phyloP scores from a whole-genome alignment of 225 moss, liverwort and hornwort species.

The Pseudisothecium myosuroides region DNA sequence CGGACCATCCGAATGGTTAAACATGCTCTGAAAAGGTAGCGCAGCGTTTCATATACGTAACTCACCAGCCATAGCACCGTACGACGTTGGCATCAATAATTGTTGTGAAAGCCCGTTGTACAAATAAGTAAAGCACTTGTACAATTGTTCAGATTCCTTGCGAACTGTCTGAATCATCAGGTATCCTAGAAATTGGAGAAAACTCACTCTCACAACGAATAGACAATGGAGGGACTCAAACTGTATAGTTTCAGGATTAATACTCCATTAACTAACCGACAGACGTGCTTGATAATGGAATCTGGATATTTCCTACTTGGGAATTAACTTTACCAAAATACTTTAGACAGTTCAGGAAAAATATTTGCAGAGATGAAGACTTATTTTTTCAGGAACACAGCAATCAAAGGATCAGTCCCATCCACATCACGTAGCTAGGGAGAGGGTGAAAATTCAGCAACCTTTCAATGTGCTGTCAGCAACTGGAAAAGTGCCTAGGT shows the following conservation, averaged over 20 bases:
- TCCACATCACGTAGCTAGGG: not conserved
- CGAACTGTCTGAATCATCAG: not conserved
- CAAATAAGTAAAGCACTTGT: not conserved
- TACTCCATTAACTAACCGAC: not conserved
- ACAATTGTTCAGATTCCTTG: not conserved
- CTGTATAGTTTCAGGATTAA: not conserved
- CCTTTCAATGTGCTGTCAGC: constrained; percentile 14
- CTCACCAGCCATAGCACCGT: not conserved
- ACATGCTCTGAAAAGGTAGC: not conserved
- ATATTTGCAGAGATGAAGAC: not conserved
- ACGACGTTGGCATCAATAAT: not conserved
- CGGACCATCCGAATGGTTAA: not conserved
- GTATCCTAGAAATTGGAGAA: not conserved
- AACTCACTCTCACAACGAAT: not conserved
- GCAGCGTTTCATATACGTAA: not conserved
- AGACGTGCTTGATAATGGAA: not conserved
- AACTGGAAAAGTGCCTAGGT: not conserved
- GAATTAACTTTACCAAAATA: not conserved
- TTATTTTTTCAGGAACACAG: not conserved
- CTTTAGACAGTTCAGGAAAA: not conserved
- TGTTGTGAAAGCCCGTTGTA: not conserved
- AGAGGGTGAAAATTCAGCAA: not conserved
- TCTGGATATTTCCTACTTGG: not conserved
- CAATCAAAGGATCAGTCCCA: not conserved
- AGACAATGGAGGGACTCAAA: not conserved